Conservation (phyloP, 2,329 filamentous ascomycete species). For the Trichoderma sp. region DNA sequence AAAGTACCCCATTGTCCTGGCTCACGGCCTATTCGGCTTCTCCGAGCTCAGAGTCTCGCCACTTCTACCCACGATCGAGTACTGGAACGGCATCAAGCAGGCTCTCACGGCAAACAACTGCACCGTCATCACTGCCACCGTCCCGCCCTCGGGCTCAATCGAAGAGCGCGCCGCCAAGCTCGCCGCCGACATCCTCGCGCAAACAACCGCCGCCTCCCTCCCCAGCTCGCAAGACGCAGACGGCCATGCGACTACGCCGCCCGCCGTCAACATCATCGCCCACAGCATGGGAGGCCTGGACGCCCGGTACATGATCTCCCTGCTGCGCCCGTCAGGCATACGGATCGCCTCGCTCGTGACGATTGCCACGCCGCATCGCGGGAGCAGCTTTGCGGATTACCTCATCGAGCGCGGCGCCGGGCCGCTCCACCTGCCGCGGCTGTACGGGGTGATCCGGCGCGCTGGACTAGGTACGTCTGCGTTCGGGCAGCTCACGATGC, state of each 20-base stretch:
- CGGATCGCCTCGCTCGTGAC: conserved; percentile 52
- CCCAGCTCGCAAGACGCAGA: background rate
- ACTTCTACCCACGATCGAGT: conserved; percentile 56
- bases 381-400: conserved; percentile 55
- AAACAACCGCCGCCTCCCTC: conserved; percentile 39
- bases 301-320: conserved; percentile 62
- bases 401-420: conserved; percentile 45
- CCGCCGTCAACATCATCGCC: conserved; percentile 72
- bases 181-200: conserved; percentile 49
- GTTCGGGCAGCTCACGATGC: conserved; percentile 58
- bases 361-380: conserved; percentile 54
- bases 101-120: conserved; percentile 53
- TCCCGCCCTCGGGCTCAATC: conserved; percentile 60
- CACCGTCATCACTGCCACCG: conserved; percentile 57
- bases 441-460: conserved; percentile 49
- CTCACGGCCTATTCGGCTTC: conserved; percentile 64
- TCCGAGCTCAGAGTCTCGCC: conserved; percentile 53
- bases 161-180: conserved; percentile 58
- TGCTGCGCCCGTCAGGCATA: conserved; percentile 46
- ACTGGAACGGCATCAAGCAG: conserved; percentile 63
- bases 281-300: conserved; percentile 68
- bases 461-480: conserved; percentile 57
- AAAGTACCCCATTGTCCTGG: conserved; percentile 61
- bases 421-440: conserved; percentile 49
- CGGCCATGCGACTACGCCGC: conserved; percentile 24